Base-by-base conservation (phyloP, 192 early-diverging fungal species). In the Coemansia biformis region DNA sequence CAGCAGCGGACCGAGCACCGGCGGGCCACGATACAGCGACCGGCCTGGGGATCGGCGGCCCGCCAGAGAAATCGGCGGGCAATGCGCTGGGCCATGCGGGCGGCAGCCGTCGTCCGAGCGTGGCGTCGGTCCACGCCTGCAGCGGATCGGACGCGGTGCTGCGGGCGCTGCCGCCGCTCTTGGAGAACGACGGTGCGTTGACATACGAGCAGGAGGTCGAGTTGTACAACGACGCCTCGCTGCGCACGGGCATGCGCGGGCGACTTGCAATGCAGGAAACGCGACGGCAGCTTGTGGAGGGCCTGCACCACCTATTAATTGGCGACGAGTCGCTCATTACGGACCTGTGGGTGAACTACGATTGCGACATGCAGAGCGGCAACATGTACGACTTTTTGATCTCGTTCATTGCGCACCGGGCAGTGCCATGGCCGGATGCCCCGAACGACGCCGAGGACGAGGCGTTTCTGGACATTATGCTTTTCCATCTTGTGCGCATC, bases 341-440 rank as follows among this genome's bases (percentile, higher is more conserved):
- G 0, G 92, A 96, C 48, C 75, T 99, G 29, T 99, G 92, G 84
- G 81, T 92, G 43, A 91, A 93, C 63, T 96, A 89, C 62, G 96
- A 99, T 64, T 89, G 90, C 46, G 87, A 93, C 51, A 46, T 88
- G 52, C 75, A 83, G 30, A 81, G 83, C 34, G 81, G 83, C 35
- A 86, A 96, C 65, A 72, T 97, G 42, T 97, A 89, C 79, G 90
- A 95, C 54, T 67, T 67, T 48, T 34, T 67, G 21, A 51, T 63
- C 11, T 53, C 63, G 30, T 59, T 71, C 49, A 23, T 70, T 16
- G 50, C 66, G 8, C 65, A 56, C 23, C 60, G 65, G 13, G 59
- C 75, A 3, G 48, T 77, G 10, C 68, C 75, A 3, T 68, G 65
- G 65, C 44, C 48, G 13, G 56, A 55, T 9, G 29, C 42, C 24